A percentile compares a stretch with the other conserved stretches of the same genome.
Conservation (phyloP, 1,284 basidiomycete species). For the Grifola frondosa region DNA sequence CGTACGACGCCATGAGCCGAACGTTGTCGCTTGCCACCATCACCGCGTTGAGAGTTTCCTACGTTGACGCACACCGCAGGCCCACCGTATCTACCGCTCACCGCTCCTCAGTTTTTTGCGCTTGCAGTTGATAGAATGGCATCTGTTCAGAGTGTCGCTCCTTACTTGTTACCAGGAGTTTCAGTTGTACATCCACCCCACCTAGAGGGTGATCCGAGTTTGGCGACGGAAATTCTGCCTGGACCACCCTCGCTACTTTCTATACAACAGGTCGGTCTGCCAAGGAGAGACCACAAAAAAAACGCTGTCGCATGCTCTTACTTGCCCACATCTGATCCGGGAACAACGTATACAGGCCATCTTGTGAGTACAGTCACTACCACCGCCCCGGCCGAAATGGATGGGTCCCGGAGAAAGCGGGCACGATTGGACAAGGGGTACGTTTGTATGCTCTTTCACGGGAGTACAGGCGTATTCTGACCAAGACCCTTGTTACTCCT, state of each 20-base stretch:
- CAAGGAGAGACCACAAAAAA: constrained; percentile 77
- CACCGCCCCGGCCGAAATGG: constrained; percentile 57
- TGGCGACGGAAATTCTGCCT: constrained; percentile 83
- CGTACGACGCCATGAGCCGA: constrained; percentile 2
- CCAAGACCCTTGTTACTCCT: constrained; percentile 13
- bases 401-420: constrained; percentile 69
- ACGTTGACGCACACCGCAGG: constrained; percentile 14
- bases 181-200: constrained; percentile 71
- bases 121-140: constrained; percentile 31
- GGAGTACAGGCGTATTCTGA: constrained; percentile 11
- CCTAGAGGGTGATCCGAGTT: constrained; percentile 71
- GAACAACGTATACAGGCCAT: constrained; percentile 77
- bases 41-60: constrained; percentile 19
- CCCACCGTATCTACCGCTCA: constrained; percentile 1
- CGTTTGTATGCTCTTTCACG: constrained; percentile 32
- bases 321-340: constrained; percentile 76
- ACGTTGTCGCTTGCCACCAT: constrained; percentile 22
- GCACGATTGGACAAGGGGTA: constrained; percentile 70
- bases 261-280: constrained; percentile 55
- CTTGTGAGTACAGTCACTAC: constrained; percentile 43
- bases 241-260: constrained; percentile 72
- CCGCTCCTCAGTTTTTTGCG: constrained; percentile 11
- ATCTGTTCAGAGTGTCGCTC: constrained; percentile 65
- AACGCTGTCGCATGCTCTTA: constrained; percentile 64
- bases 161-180: constrained; percentile 66